phyloP scores from a whole-genome alignment of 176 grass and related monocot species.

The Carex littledalei region DNA sequence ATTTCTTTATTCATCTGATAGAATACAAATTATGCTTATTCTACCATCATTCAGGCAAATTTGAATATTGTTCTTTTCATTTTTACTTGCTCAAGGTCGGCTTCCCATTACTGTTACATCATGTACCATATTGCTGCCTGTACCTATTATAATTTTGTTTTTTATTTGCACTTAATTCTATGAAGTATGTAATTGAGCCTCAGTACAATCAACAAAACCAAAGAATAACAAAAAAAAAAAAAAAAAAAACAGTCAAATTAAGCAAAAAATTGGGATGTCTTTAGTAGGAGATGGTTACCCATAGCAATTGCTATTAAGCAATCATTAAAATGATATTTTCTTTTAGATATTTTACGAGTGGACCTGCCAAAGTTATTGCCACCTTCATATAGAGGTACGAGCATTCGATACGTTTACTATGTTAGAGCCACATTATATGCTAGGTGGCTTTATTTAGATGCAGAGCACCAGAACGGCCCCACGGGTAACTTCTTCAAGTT shows the following conservation, averaged over 20 bases:
- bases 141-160: not conserved
- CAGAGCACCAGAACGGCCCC: conserved; percentile 37
- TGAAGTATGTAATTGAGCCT: not conserved
- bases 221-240: not conserved
- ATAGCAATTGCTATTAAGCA: not conserved
- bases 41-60: not conserved
- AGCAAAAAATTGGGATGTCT: not conserved
- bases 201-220: not conserved
- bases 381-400: conserved; percentile 84
- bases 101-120: not conserved
- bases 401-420: conserved; percentile 96
- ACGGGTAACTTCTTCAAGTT: conserved; percentile 48
- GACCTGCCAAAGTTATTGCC: conserved; percentile 82
- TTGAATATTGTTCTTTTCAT: not conserved
- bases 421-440: conserved; percentile 64
- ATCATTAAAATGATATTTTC: not conserved
- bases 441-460: conserved; percentile 45
- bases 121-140: not conserved
- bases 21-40: not conserved
- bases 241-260: not conserved
- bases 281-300: not conserved
- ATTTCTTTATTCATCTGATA: not conserved
- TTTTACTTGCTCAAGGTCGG: not conserved
- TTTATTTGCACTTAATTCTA: not conserved
- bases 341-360: conserved; percentile 67